phyloP scores from a whole-genome alignment of 345 rosid genomes.

The Schrenkiella parvula region DNA sequence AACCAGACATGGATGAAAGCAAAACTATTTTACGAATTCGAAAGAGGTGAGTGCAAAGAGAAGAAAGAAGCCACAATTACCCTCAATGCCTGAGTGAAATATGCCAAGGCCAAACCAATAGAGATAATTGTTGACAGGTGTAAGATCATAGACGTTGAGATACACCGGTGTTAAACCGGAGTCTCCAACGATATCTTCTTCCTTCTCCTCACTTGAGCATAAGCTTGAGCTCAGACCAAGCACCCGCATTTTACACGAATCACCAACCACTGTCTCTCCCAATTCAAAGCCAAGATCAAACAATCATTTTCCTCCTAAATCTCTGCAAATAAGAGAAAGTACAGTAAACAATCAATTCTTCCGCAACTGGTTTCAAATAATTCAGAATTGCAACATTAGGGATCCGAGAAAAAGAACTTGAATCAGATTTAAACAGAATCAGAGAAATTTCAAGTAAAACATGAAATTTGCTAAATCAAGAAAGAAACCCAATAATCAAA shows the following conservation, averaged over 20 bases:
- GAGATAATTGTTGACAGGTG: slow-evolving; percentile 88
- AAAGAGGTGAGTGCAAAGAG: neutral
- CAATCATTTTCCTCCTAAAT: slow-evolving; percentile 3
- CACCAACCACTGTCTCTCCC: neutral
- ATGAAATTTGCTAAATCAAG: neutral
- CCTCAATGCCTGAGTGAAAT: slow-evolving; percentile 95
- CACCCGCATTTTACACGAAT: slow-evolving; percentile 55
- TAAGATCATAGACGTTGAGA: slow-evolving; percentile 93
- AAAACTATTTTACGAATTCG: neutral
- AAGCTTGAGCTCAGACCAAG: slow-evolving; percentile 57
- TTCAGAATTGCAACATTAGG: neutral
- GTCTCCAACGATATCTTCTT: slow-evolving; percentile 32
- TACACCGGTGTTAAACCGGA: slow-evolving; percentile 40
- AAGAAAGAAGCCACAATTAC: slow-evolving; percentile 36
- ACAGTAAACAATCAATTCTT: neutral
- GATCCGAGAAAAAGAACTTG: neutral
- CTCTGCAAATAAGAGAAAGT: neutral
- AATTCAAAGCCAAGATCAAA: neutral
- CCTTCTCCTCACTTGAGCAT: slow-evolving; percentile 46
- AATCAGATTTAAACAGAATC: neutral
- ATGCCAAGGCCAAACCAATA: slow-evolving; percentile 92
- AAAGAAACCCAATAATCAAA: neutral
- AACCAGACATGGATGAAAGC: neutral
- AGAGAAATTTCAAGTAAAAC: neutral
- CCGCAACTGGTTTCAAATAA: neutral